phyloP scores from a whole-genome alignment of 805 yeast species.

The Helenozyma rhizophorensis region DNA sequence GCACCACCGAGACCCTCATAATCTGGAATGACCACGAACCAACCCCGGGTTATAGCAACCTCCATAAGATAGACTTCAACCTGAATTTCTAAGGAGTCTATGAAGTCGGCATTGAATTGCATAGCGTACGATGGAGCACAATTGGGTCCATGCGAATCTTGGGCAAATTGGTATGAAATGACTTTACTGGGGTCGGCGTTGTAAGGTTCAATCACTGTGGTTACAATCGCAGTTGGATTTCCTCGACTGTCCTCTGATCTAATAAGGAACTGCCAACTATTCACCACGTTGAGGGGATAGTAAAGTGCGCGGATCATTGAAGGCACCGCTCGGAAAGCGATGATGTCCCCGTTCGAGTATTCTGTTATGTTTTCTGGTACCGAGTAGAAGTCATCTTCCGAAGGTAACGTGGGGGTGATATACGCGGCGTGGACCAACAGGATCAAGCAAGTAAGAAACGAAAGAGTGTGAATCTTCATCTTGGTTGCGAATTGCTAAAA shows the following conservation, averaged over 20 bases:
- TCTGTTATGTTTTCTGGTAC: conserved; percentile 5
- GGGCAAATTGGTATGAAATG: conserved; percentile 17
- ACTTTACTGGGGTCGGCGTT: conserved; percentile 20
- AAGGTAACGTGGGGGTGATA: no score
- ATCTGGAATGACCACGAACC: conserved; percentile 31
- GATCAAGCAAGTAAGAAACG: no score
- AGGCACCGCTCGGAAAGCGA: conserved; percentile 6
- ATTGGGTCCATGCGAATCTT: conserved; percentile 18
- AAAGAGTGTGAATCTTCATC: no score
- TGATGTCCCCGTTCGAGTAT: conserved; percentile 8
- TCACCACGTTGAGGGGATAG: conserved; percentile 8
- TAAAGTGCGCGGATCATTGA: conserved; percentile 6
- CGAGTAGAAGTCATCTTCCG: no score
- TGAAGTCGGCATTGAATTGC: conserved; percentile 10
- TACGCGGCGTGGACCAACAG: no score
- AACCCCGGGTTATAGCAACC: conserved; percentile 22
- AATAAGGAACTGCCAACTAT: conserved; percentile 22
- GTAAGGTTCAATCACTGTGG: conserved; percentile 21
- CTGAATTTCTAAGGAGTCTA: conserved; percentile 13
- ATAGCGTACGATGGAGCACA: conserved; percentile 21
- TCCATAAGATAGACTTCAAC: conserved; percentile 13
- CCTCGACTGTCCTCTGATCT: conserved; percentile 19
- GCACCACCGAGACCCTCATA: conserved; percentile 31
- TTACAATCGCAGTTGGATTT: conserved; percentile 18
- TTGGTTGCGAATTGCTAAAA: no score